Percentiles rank a stretch among this genome's conserved stretches.
These are phyloP conservation scores for Adiantum capillusveneris DNA, from an alignment of 75 land plant genomes.

Conservation along the genomic window DNA sequence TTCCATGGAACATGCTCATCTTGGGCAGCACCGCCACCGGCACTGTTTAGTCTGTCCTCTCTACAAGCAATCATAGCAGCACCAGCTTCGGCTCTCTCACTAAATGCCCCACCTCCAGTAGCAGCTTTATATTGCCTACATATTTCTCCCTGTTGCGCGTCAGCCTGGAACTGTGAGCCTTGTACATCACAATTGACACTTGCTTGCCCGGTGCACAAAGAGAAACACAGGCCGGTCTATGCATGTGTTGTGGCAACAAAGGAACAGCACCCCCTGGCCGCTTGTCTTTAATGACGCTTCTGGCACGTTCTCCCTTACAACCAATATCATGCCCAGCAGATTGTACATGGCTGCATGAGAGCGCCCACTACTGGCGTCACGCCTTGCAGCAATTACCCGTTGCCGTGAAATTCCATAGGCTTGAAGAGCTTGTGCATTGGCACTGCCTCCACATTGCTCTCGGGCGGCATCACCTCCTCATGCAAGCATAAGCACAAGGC, in stretches of 20 bases:
- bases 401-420: too few relatives aligned
- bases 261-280: constrained; percentile 39
- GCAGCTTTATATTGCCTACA: constrained; percentile 35
- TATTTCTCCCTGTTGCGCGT: constrained; percentile 54
- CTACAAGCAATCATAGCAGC: constrained; percentile 53
- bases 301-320: constrained; percentile 4
- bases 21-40: constrained; percentile 41
- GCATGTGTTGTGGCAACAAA: constrained; percentile 61
- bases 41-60: constrained; percentile 50
- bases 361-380: too few relatives aligned
- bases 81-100: constrained; percentile 57
- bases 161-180: constrained; percentile 64
- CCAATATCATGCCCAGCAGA: constrained; percentile 12
- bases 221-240: constrained; percentile 54
- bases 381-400: too few relatives aligned
- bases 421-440: too few relatives aligned
- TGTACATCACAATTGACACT: constrained; percentile 51
- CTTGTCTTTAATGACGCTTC: constrained; percentile 1
- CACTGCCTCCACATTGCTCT: too few relatives aligned
- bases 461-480: too few relatives aligned
- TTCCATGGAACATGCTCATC: constrained; percentile 50
- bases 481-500: too few relatives aligned
- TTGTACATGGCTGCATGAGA: too few relatives aligned
- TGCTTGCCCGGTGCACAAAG: constrained; percentile 26
- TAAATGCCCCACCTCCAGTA: constrained; percentile 56